A percentile compares a stretch with the other conserved stretches of the same genome.
phyloP scores from a whole-genome alignment of 1,284 basidiomycete genomes.

The Tremellales sp. region DNA sequence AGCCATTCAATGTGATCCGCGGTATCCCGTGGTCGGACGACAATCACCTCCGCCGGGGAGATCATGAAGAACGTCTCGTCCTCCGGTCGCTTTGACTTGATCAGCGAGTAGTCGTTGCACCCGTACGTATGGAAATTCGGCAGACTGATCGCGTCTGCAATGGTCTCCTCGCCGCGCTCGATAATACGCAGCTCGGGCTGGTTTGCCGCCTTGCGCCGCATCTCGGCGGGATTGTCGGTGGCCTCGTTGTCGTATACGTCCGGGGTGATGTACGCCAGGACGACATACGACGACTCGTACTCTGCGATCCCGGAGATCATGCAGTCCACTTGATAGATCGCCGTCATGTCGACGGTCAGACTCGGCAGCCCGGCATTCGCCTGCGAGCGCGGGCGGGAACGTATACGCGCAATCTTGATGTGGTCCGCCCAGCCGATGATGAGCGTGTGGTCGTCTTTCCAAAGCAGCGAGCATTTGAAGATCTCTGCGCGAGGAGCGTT shows the following conservation, averaged over 20 bases:
- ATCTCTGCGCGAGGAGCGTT: constrained; percentile 85
- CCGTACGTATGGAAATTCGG: constrained; percentile 75
- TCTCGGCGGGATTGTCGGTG: constrained; percentile 64
- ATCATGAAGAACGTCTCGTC: constrained; percentile 65
- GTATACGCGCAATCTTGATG: constrained; percentile 84
- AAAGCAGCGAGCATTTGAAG: constrained; percentile 85
- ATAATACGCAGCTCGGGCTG: constrained; percentile 92
- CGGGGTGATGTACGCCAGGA: constrained; percentile 66
- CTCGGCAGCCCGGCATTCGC: constrained; percentile 32
- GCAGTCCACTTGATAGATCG: constrained; percentile 89
- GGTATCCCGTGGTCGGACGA: constrained; percentile 79
- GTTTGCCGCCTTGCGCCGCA: constrained; percentile 74
- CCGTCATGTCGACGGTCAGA: constrained; percentile 71
- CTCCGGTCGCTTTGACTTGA: constrained; percentile 41
- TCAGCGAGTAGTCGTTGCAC: constrained; percentile 87
- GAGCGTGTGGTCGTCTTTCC: constrained; percentile 87
- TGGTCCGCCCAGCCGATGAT: constrained; percentile 92
- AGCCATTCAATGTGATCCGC: constrained; percentile 92
- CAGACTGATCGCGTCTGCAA: constrained; percentile 78
- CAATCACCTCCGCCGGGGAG: constrained; percentile 78
- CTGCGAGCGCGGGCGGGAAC: constrained; percentile 56
- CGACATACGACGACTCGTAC: constrained; percentile 68
- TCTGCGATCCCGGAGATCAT: constrained; percentile 90
- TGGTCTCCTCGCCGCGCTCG: constrained; percentile 84
- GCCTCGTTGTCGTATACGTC: constrained; percentile 58